Evolutionary conservation across 208 protist genomes (phyloP), one percentile per base, ranked within the genome.

Genomic region (Acanthamoeba lugdunensis): DNA sequence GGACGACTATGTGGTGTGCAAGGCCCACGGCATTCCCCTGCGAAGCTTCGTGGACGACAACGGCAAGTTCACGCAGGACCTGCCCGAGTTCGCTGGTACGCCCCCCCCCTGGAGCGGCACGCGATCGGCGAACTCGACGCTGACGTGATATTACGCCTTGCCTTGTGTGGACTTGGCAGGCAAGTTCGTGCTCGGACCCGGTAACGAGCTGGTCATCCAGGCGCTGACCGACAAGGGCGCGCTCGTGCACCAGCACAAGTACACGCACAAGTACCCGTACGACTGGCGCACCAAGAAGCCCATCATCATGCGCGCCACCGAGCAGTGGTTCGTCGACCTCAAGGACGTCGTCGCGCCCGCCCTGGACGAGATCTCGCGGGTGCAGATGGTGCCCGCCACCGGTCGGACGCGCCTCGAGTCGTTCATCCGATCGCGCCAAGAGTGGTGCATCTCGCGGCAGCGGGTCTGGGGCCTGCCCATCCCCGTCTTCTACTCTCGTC

Each of bases 361-460:
- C 1, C 52, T 94, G 61, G 71, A 94, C 94, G 87, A 95, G 95
- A 94, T 96, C 95, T 77, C 81, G 73, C 4, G 82, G 69, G n/a
- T 84, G 94, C 33, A 94, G 95, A 28, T 88, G 67, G 50, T 77
- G 14, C 69, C 69, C 37, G 69, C 69, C n/a, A 48, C 69, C 9
- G 96, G 94, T 23, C 50, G 93, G 50, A 85, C 87, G 33, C 90
- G 96, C 21, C 94, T 98, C 61, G 85, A 92, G 23, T 58, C 90
- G 7, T 97, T 98, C 94, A 67, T 97, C 16, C 79, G 94, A 30
- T 37, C 30, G 2, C 94, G 97, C 67, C 73, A 77, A 23, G 97
- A 98, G 82, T 98, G 97, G 97, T 98, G 97, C 93, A 97, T 98
- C 25, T 97, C 95, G 25, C 82, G 97, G 25, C 97, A 98, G 94